These are phyloP conservation scores for Pseudogymnoascus sp. DNA, from an alignment of 2,329 filamentous ascomycete species.

Conservation along the genomic window DNA sequence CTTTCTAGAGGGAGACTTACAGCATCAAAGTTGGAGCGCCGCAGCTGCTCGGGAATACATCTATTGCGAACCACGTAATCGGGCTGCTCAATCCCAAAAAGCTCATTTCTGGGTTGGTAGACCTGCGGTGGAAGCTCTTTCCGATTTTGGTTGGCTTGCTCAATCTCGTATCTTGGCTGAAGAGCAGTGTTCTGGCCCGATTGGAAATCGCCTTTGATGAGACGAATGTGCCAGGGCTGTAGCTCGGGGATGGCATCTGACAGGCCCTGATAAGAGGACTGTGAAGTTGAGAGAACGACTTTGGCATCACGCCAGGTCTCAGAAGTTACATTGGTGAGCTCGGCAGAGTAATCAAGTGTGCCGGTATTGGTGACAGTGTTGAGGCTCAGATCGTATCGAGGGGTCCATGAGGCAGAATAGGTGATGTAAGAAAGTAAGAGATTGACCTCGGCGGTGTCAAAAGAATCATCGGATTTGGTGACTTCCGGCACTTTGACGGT, in stretches of 20 bases:
- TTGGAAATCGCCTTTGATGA: slow-evolving; percentile 26
- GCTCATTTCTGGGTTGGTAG: slow-evolving; percentile 29
- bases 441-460: slow-evolving; percentile 20
- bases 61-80: background rate
- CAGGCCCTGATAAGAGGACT: slow-evolving; percentile 42
- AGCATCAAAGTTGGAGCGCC: background rate
- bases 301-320: slow-evolving; percentile 42
- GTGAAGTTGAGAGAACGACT: slow-evolving; percentile 41
- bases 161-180: slow-evolving; percentile 18
- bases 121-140: slow-evolving; percentile 24
- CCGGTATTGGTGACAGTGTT: slow-evolving; percentile 28
- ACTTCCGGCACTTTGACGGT: slow-evolving; percentile 19
- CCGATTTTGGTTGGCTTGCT: slow-evolving; percentile 32
- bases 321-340: slow-evolving; percentile 42
- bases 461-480: slow-evolving; percentile 11
- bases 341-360: slow-evolving; percentile 43
- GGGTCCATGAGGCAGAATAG: slow-evolving; percentile 37
- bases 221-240: slow-evolving; percentile 39
- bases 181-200: slow-evolving; percentile 16
- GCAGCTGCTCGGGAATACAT: background rate
- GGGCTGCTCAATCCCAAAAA: slow-evolving; percentile 29
- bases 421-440: slow-evolving; percentile 28
- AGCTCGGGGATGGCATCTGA: slow-evolving; percentile 41
- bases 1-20: background rate
- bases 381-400: slow-evolving; percentile 43